Evolutionary conservation across 2,329 filamentous ascomycete species (phyloP).

Genomic region (Pseudofabraea citricarpa): DNA sequence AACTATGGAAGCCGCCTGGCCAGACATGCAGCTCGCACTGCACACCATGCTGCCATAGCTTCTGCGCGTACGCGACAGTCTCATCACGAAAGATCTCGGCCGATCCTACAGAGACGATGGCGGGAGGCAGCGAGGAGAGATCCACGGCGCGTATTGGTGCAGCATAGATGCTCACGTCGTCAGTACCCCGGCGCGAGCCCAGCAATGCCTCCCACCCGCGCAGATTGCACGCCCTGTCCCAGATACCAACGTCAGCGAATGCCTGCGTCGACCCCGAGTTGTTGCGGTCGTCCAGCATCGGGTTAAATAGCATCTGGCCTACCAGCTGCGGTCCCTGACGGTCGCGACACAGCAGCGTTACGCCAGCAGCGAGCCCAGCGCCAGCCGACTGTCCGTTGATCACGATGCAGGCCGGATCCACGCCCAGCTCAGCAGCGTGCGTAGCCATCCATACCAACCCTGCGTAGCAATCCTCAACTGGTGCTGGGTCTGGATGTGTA

Average conservation of each 20-base stretch:
- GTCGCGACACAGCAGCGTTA: conserved; percentile 38
- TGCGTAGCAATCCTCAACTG: conserved; percentile 25
- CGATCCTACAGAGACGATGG: conserved; percentile 28
- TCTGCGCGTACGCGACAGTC: no score
- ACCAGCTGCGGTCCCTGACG: conserved; percentile 27
- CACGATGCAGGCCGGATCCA: background rate
- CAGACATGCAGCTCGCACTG: no score
- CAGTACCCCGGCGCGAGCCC: background rate
- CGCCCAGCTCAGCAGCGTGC: background rate
- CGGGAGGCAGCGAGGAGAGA: conserved; percentile 21
- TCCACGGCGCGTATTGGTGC: conserved; percentile 8
- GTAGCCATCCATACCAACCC: conserved; percentile 19
- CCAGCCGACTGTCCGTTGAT: conserved; percentile 2
- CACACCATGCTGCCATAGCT: no score
- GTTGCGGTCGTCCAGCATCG: background rate
- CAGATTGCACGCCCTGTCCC: conserved; percentile 26
- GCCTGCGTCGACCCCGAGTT: background rate
- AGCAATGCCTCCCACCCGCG: conserved; percentile 21
- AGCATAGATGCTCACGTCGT: background rate
- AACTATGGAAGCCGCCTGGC: no score
- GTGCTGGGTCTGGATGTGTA: background rate
- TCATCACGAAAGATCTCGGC: conserved; percentile 30
- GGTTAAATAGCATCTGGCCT: conserved; percentile 25
- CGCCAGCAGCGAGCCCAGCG: conserved; percentile 1
- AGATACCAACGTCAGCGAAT: conserved; percentile 12